A percentile compares a stretch with the other conserved stretches of the same genome.
Conservation (phyloP, 192 early-diverging fungal genomes). For the Backusella tarrabulga region DNA sequence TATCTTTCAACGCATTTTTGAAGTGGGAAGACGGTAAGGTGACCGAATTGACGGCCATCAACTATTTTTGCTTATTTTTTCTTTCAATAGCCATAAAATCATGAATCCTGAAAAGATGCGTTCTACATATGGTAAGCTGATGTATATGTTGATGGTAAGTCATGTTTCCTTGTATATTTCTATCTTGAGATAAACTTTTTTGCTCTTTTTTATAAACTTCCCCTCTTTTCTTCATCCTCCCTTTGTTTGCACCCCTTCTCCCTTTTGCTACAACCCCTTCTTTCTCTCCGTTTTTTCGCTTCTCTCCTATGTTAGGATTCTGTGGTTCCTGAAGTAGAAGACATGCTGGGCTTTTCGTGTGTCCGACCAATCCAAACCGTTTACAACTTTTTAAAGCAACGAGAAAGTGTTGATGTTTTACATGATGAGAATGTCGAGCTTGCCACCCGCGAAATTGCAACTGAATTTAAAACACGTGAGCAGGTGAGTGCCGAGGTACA, state of each 20-base stretch:
- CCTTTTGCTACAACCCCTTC: background rate
- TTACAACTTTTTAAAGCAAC: slow-evolving; percentile 67
- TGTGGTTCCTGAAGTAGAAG: slow-evolving; percentile 66
- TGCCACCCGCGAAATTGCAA: slow-evolving; percentile 71
- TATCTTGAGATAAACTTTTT: background rate
- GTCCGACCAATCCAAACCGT: slow-evolving; percentile 92
- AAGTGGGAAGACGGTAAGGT: slow-evolving; percentile 60
- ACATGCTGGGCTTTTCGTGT: slow-evolving; percentile 74
- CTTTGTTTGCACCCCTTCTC: background rate
- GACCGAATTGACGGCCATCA: too few relatives aligned
- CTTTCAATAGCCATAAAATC: slow-evolving; percentile 63
- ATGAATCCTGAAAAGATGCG: slow-evolving; percentile 98
- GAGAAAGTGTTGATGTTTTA: slow-evolving; percentile 67
- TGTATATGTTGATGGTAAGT: slow-evolving; percentile 81
- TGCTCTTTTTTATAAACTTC: background rate
- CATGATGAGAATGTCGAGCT: slow-evolving; percentile 75
- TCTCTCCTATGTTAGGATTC: slow-evolving; percentile 55
- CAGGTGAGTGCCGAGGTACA: slow-evolving; percentile 81
- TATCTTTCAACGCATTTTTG: slow-evolving; percentile 73
- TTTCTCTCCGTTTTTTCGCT: background rate
- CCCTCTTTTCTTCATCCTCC: background rate
- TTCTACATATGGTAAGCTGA: slow-evolving; percentile 90
- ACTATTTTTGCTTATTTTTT: background rate
- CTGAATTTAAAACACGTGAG: slow-evolving; percentile 60
- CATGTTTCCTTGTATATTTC: background rate